Evolutionary conservation across 805 yeast species (phyloP), one percentile per base, ranked within the genome.

Genomic region (Saturnispora diversa): DNA sequence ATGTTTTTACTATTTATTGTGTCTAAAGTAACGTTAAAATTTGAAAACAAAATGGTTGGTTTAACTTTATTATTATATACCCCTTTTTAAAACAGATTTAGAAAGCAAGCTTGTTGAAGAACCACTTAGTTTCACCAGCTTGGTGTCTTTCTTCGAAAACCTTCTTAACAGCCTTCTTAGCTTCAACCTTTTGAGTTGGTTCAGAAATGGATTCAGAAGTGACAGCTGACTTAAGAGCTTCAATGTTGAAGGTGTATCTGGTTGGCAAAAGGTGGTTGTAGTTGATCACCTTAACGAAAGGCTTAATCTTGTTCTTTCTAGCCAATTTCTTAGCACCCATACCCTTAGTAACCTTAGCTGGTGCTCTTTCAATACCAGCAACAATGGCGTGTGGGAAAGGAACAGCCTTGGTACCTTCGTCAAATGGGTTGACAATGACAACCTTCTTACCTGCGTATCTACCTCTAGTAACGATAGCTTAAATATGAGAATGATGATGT

Each of bases 361-460:
- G 98, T 73, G 83, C 84, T 72, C 96, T 84, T 80, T 92, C 98
- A 59, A 92, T 80, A 80, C 98, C 98, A 58, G 95, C 97, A 65
- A 92, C 98, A 62, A 92, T 78, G 68, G 98, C 98, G 65, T 92
- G 97, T 69, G 96, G 95, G 84, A 87, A 92, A 64, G 94, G 92
- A 79, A 90, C 97, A 54, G 92, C 68, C 77, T 92, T 92, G 76
- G 97, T 77, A 68, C 98, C 98, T 66, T 92, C 97, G 66, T 92
- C 97, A 69, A 84, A 94, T 60, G 96, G 92, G 74, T 85, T 87
- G 68, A 92, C 88, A 67, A 92, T 87, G 69, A 92, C 98, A 58
- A 92, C 98, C 84, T 92, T 92, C 84, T 88, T 90, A 79, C 98
- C 98, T 70, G 98, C 98, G 85, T 79, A 90, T 78, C 98, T 92